Base-by-base conservation (phyloP, 1,139 yeast species). In the Suzukiozyma palmioleophila region DNA sequence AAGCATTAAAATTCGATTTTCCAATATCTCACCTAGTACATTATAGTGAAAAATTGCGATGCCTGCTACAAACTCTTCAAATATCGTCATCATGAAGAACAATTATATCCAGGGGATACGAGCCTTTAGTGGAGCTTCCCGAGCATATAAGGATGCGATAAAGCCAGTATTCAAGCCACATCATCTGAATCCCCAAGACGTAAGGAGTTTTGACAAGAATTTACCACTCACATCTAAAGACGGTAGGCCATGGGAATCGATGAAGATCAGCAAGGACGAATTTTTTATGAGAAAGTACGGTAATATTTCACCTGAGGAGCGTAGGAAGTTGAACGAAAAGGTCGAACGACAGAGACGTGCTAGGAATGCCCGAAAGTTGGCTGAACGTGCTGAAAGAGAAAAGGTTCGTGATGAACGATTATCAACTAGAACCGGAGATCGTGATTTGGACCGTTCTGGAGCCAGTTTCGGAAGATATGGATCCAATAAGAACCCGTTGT, bases 251-350 rank as follows among this genome's bases (percentile, higher is more conserved):
- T 70, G 76, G 76, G 75, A 69, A 30, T 54, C 53, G 37, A 51
- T 50, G 44, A 62, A 63, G 32, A 49, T 69, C 33, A 47, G 63
- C 27, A 71, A 71, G 43, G 74, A 71, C 47, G 71, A 64, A 35
- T 71, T 68, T 45, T 71, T 69, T 49, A 52, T 50, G 43, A 54
- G 64, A 39, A 71, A 69, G 50, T 71, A 71, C 46, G 64, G 62
- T 30, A 51, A 57, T 37, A 58, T 64, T 33, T 44, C 54, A 24
- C 60, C 59, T 6, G 62, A 60, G 35, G 54, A 59, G 26, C 56
- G 67, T 38, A 44, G 54, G 30, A 46, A 41, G 33, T 53, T 69
- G n/a, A 51, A 58, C 34, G 59, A 61, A 18, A 70, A 69, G 48
- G 70, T 62, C 2, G 69, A 59, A 15, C 51, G 74, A 32, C 73